These are phyloP conservation scores for Bacterosira constricta DNA, from an alignment of 108 stramenopile species.

Conservation along the genomic window DNA sequence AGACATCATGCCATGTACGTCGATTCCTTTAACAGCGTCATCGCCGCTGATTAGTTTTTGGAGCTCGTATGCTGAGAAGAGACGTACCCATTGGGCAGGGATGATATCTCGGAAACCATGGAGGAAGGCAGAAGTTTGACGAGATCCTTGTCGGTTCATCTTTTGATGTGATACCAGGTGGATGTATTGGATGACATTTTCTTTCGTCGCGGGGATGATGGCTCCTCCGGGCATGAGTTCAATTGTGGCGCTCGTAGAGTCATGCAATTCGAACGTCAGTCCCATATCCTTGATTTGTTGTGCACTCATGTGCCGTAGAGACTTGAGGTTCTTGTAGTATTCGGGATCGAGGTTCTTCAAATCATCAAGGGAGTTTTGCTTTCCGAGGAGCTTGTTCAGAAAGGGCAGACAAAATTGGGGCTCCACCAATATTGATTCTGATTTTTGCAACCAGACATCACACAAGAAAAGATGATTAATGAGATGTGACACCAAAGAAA, in stretches of 20 bases:
- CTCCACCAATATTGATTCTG: slow-evolving; percentile 86
- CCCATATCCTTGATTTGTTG: slow-evolving; percentile 72
- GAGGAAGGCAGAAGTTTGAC: slow-evolving; percentile 91
- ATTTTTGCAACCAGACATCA: neutral
- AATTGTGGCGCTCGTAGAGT: slow-evolving; percentile 16
- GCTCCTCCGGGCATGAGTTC: slow-evolving; percentile 89
- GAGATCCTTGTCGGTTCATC: slow-evolving; percentile 85
- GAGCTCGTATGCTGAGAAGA: slow-evolving; percentile 94
- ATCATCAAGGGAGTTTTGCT: slow-evolving; percentile 93
- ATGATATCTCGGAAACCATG: slow-evolving; percentile 95
- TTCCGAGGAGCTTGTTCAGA: slow-evolving; percentile 86
- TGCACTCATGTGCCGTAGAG: slow-evolving; percentile 68
- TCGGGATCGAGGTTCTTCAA: slow-evolving; percentile 92
- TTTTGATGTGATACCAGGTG: slow-evolving; percentile 90
- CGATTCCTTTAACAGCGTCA: slow-evolving; percentile 86
- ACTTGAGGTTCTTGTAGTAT: slow-evolving; percentile 85
- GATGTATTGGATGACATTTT: slow-evolving; percentile 92
- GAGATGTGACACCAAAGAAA: too few species aligned
- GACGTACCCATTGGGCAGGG: slow-evolving; percentile 91
- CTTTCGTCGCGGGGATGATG: slow-evolving; percentile 79
- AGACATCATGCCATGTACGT: slow-evolving; percentile 82
- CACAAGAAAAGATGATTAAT: slow-evolving; percentile 34
- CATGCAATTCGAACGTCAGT: slow-evolving; percentile 71
- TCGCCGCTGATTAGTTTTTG: slow-evolving; percentile 97
- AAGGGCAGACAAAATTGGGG: slow-evolving; percentile 90